These are phyloP conservation scores for Rhazya stricta DNA, from an alignment of 257 asterid species.

Conservation along the genomic window DNA sequence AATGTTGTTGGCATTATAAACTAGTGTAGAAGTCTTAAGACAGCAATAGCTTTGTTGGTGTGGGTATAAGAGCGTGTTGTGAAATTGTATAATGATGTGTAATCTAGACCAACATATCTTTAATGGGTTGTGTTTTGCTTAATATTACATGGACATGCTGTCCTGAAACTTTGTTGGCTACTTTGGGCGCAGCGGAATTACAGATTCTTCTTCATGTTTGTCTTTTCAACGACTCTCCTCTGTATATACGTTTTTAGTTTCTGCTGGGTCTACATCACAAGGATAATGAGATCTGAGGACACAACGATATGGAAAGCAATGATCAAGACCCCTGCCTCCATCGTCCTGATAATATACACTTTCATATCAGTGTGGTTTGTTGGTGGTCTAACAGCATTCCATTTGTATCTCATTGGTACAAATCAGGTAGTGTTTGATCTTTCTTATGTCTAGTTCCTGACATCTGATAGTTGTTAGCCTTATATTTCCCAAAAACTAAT, in stretches of 20 bases:
- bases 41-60: neutral
- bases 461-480: neutral
- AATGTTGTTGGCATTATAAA: neutral
- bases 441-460: neutral
- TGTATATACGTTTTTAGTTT: slow-evolving; percentile 84
- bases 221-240: slow-evolving; percentile 94
- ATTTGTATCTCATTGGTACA: slow-evolving; percentile 81
- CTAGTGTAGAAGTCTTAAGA: neutral
- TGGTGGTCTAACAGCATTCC: slow-evolving; percentile 94
- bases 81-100: neutral
- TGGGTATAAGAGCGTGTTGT: neutral
- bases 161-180: slow-evolving; percentile 16
- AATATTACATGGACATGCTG: neutral
- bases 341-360: slow-evolving; percentile 79
- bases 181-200: slow-evolving; percentile 77
- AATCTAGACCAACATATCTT: slow-evolving; percentile 1
- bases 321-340: slow-evolving; percentile 90
- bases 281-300: slow-evolving; percentile 61
- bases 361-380: slow-evolving; percentile 95
- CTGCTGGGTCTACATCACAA: slow-evolving; percentile 87
- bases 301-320: slow-evolving; percentile 84
- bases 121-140: neutral
- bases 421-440: slow-evolving; percentile 60
- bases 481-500: neutral
- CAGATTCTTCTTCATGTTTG: slow-evolving; percentile 98